These are phyloP conservation scores for Taiozyma sp. DNA, from an alignment of 1,139 yeast species.

Conservation along the genomic window DNA sequence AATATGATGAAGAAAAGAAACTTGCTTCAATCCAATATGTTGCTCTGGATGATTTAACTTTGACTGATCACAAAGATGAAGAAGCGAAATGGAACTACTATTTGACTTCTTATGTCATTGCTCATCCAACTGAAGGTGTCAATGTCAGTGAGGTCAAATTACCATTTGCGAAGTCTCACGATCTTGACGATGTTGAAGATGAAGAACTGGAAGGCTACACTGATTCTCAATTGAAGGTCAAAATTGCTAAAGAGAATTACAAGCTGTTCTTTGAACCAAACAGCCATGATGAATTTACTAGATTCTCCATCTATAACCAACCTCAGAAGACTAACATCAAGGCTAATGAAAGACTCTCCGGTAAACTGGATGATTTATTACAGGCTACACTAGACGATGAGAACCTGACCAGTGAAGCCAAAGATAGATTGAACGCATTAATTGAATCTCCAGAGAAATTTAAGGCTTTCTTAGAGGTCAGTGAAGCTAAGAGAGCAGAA, in stretches of 20 bases:
- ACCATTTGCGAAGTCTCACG: conserved; percentile 62
- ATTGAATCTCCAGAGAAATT: conserved; percentile 24
- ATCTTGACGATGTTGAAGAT: conserved; percentile 26
- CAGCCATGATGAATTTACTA: conserved; percentile 76
- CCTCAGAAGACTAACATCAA: conserved; percentile 10
- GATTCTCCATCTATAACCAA: conserved; percentile 40
- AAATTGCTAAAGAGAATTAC: conserved; percentile 75
- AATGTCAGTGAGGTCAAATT: conserved; percentile 69
- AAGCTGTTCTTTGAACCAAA: conserved; percentile 74
- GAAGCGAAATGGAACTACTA: conserved; percentile 91
- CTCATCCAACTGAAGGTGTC: conserved; percentile 96
- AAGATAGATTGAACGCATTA: conserved; percentile 27
- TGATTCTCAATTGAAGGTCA: conserved; percentile 71
- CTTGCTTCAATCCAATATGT: conserved; percentile 76
- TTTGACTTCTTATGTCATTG: conserved; percentile 85
- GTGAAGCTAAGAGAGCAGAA: conserved; percentile 19
- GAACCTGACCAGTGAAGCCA: conserved; percentile 24
- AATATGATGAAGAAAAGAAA: conserved; percentile 50
- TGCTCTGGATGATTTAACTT: conserved; percentile 81
- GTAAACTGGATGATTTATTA: conserved; percentile 25
- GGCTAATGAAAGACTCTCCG: conserved; percentile 19
- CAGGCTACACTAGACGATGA: conserved; percentile 31
- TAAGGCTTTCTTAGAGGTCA: conserved; percentile 17
- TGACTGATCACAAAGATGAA: conserved; percentile 66
- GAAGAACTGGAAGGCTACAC: conserved; percentile 47